phyloP scores from a whole-genome alignment of 1,284 basidiomycete species.

The Athelia sp. region DNA sequence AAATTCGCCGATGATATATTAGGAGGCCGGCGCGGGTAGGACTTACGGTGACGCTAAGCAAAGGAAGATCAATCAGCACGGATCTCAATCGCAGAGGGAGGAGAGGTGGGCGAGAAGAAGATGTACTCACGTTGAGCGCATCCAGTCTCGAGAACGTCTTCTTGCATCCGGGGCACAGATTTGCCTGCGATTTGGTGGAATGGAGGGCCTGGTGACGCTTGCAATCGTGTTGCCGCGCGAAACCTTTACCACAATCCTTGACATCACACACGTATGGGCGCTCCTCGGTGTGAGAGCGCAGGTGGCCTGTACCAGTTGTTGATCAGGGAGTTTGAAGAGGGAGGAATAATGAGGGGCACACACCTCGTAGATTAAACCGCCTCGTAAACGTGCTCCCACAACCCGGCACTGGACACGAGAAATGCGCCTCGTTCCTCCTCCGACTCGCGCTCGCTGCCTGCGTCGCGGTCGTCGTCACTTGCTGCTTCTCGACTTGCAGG shows the following conservation, averaged over 20 bases:
- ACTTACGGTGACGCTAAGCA: constrained; percentile 46
- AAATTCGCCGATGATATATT: background rate
- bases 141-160: constrained; percentile 94
- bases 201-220: constrained; percentile 91
- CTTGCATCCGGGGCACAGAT: constrained; percentile 88
- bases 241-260: constrained; percentile 91
- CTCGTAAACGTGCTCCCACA: constrained; percentile 94
- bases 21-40: too few species aligned
- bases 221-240: constrained; percentile 95
- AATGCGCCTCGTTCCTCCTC: constrained; percentile 85
- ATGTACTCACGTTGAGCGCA: constrained; percentile 81
- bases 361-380: constrained; percentile 79
- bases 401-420: constrained; percentile 90
- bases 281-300: constrained; percentile 96
- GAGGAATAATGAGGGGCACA: too few species aligned
- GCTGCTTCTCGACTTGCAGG: constrained; percentile 84
- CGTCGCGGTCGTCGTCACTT: constrained; percentile 93
- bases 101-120: constrained; percentile 15
- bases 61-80: too few species aligned
- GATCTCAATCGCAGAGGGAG: too few species aligned
- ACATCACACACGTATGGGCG: constrained; percentile 90
- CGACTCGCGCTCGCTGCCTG: constrained; percentile 88
- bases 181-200: constrained; percentile 76
- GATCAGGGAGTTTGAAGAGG: too few species aligned
- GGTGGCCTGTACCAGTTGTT: constrained; percentile 62